Percentiles rank a stretch among this genome's conserved stretches.
Evolutionary conservation across 2,329 filamentous ascomycete species (phyloP).

Genomic region (Coniochaeta sp.): DNA sequence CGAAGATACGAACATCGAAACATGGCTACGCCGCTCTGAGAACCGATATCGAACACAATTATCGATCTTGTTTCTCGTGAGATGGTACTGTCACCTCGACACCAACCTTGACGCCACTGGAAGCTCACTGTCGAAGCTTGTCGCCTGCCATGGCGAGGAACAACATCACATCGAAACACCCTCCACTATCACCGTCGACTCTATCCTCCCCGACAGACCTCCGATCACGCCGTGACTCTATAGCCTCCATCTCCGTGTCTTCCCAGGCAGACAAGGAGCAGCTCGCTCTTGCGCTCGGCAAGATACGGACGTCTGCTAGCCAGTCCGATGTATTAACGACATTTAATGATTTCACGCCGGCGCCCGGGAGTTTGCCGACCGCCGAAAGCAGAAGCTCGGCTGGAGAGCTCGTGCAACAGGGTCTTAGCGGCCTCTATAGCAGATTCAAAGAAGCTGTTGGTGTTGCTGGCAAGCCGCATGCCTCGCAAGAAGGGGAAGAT

Average conservation of each 20-base stretch:
- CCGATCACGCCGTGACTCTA: conserved; percentile 28
- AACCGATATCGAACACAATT: neutral
- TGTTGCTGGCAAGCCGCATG: conserved; percentile 40
- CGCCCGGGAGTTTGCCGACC: conserved; percentile 48
- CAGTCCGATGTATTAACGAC: conserved; percentile 79
- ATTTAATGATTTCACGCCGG: conserved; percentile 84
- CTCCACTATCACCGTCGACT: conserved; percentile 27
- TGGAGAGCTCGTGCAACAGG: conserved; percentile 72
- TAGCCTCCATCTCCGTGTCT: conserved; percentile 35
- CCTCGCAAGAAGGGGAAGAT: conserved; percentile 27
- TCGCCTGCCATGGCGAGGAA: conserved; percentile 19
- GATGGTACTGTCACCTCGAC: neutral
- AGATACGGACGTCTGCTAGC: conserved; percentile 84
- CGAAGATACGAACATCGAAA: neutral
- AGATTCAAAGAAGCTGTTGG: conserved; percentile 78
- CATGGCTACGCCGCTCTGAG: neutral
- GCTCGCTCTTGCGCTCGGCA: conserved; percentile 69
- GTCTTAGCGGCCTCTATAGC: conserved; percentile 82
- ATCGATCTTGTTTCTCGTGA: neutral
- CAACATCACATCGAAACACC: conserved; percentile 13
- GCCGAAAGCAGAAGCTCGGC: conserved; percentile 63
- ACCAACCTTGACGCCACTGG: neutral
- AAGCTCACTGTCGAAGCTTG: neutral
- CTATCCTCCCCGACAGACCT: conserved; percentile 18
- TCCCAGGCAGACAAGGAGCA: conserved; percentile 62